phyloP scores from a whole-genome alignment of 2,329 filamentous ascomycete genomes.

The Neopestalotiopsis clavispora region DNA sequence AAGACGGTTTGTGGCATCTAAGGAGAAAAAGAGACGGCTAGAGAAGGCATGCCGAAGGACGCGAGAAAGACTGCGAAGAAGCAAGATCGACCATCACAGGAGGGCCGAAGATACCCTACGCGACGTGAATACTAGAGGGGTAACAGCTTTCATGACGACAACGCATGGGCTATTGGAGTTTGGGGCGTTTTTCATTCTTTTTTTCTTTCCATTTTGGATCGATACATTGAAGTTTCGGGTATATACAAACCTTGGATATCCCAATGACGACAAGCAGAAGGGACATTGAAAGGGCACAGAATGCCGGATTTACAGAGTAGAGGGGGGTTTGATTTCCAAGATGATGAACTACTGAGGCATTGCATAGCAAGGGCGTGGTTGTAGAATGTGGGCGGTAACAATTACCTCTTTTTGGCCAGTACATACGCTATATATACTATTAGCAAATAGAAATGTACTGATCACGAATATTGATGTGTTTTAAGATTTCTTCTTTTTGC shows the following conservation, averaged over 20 bases:
- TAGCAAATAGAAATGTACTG: not conserved
- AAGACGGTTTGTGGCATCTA: constrained; percentile 71
- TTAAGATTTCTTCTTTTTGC: not conserved
- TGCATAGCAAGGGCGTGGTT: not conserved
- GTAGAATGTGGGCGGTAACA: not conserved
- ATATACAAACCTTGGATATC: too few relatives aligned
- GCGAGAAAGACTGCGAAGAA: too few relatives aligned
- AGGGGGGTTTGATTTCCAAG: not conserved
- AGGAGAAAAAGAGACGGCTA: too few relatives aligned
- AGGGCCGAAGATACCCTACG: not conserved
- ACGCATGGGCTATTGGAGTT: not conserved
- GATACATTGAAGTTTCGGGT: too few relatives aligned
- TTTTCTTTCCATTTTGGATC: too few relatives aligned
- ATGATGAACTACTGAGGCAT: not conserved
- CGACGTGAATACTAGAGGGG: not conserved
- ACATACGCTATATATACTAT: not conserved
- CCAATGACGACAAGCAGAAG: not conserved
- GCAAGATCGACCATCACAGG: not conserved
- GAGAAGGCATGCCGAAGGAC: too few relatives aligned
- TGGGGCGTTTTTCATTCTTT: not conserved
- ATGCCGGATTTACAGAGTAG: not conserved
- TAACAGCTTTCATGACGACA: not conserved
- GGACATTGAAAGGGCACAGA: not conserved
- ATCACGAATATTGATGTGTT: too few relatives aligned
- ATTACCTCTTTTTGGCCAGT: not conserved